These are phyloP conservation scores for Aspergillus latus DNA, from an alignment of 2,329 filamentous ascomycete genomes.

Conservation along the genomic window DNA sequence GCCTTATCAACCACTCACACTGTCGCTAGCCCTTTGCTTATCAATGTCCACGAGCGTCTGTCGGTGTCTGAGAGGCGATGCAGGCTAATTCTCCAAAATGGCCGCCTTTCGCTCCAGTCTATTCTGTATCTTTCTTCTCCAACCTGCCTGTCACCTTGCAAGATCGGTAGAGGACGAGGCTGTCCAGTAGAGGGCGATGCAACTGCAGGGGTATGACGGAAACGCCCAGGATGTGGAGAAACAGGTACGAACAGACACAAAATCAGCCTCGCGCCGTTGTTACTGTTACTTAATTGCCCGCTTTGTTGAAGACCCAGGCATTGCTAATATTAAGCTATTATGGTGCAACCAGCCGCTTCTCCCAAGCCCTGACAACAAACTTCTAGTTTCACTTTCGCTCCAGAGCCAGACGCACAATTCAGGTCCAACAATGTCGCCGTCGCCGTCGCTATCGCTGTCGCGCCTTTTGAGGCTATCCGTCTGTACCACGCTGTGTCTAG, in stretches of 20 bases:
- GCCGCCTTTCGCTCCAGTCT: neutral
- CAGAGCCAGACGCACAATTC: neutral
- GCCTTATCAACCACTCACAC: constrained; percentile 11
- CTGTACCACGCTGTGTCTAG: constrained; percentile 20
- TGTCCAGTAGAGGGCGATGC: neutral
- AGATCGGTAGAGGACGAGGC: neutral
- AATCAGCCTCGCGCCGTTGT: neutral
- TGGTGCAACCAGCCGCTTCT: constrained; percentile 20
- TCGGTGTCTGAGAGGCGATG: neutral
- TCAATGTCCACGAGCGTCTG: neutral
- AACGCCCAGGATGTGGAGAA: constrained; percentile 32
- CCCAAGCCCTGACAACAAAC: neutral
- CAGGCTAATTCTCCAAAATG: neutral
- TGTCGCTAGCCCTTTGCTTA: constrained; percentile 5
- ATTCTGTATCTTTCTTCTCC: neutral
- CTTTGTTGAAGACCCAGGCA: neutral
- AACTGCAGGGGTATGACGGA: constrained; percentile 6
- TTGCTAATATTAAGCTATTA: constrained; percentile 3
- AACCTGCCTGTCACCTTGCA: neutral
- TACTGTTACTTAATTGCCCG: neutral
- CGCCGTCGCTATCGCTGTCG: constrained; percentile 16
- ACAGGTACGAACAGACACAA: constrained; percentile 22
- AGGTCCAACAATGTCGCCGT: constrained; percentile 3
- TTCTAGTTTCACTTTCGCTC: neutral
- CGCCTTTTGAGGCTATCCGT: constrained; percentile 20